phyloP scores from a whole-genome alignment of 2,329 filamentous ascomycete genomes.

The Akanthomyces uredinophilus region DNA sequence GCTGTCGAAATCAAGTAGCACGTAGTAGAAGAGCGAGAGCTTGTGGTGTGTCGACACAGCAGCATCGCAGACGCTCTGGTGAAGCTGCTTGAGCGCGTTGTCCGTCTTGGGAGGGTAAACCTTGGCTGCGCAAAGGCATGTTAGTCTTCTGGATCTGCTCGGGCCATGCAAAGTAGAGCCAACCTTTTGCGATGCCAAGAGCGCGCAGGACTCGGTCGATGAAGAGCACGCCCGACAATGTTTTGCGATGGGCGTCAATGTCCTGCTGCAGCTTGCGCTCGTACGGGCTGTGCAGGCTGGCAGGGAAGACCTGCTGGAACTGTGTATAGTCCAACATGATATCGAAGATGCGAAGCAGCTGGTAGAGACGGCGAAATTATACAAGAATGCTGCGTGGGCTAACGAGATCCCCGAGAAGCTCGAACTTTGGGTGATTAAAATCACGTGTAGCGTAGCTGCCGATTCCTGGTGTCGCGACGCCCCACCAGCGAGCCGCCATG shows the following conservation, averaged over 20 bases:
- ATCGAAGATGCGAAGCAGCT: neutral
- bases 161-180: neutral
- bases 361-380: neutral
- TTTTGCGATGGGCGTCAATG: slow-evolving; percentile 62
- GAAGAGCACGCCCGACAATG: slow-evolving; percentile 66
- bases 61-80: slow-evolving; percentile 62
- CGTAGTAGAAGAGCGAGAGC: slow-evolving; percentile 76
- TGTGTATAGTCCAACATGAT: slow-evolving; percentile 56
- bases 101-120: slow-evolving; percentile 71
- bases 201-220: slow-evolving; percentile 71
- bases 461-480: neutral
- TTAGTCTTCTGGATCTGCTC: neutral
- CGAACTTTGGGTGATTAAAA: neutral
- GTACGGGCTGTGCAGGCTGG: slow-evolving; percentile 56
- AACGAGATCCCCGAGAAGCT: neutral
- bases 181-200: slow-evolving; percentile 65
- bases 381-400: slow-evolving; percentile 33
- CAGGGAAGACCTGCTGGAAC: slow-evolving; percentile 63
- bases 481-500: neutral
- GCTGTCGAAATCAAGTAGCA: slow-evolving; percentile 68
- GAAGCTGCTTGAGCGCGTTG: slow-evolving; percentile 61
- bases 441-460: slow-evolving; percentile 2
- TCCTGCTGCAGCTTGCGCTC: slow-evolving; percentile 55
- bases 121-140: slow-evolving; percentile 41
- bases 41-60: slow-evolving; percentile 69